phyloP scores from a whole-genome alignment of 768 basidiomycete genomes.

The Lentinula raphanica region DNA sequence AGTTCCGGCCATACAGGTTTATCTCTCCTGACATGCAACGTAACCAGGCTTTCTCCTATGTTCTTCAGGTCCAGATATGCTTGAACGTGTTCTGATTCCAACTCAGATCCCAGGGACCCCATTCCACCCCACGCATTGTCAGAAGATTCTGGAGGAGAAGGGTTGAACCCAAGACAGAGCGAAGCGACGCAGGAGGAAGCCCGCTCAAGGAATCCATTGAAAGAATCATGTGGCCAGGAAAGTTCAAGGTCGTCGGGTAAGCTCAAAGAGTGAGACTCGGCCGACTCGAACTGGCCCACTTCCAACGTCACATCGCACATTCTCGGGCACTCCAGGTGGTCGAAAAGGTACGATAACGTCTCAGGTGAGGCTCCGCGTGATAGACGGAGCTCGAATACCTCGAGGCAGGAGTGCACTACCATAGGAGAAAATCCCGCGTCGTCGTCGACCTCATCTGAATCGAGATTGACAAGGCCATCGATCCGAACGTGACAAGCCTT shows the following conservation, averaged over 20 bases:
- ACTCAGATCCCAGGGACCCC: background rate
- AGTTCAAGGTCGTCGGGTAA: background rate
- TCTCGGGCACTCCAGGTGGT: background rate
- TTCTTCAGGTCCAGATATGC: background rate
- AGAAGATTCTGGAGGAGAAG: background rate
- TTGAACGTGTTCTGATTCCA: slow-evolving; percentile 1
- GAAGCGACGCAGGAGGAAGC: background rate
- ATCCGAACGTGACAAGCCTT: background rate
- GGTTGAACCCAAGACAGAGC: background rate
- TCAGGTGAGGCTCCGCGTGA: background rate
- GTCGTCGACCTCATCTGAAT: background rate
- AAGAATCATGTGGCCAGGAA: slow-evolving; percentile 2
- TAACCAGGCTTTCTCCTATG: background rate
- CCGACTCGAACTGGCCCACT: background rate
- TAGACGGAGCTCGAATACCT: background rate
- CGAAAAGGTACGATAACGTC: background rate
- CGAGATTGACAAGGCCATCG: background rate
- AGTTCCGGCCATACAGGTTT: slow-evolving; percentile 1
- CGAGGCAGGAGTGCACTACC: background rate
- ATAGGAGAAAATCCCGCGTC: background rate
- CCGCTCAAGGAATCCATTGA: background rate
- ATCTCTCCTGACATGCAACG: background rate
- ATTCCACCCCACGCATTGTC: background rate
- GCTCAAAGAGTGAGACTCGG: background rate
- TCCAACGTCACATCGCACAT: background rate